Evolutionary conservation across 495 filamentous ascomycete genomes (phyloP).

Genomic region (Aspergillus baeticus): DNA sequence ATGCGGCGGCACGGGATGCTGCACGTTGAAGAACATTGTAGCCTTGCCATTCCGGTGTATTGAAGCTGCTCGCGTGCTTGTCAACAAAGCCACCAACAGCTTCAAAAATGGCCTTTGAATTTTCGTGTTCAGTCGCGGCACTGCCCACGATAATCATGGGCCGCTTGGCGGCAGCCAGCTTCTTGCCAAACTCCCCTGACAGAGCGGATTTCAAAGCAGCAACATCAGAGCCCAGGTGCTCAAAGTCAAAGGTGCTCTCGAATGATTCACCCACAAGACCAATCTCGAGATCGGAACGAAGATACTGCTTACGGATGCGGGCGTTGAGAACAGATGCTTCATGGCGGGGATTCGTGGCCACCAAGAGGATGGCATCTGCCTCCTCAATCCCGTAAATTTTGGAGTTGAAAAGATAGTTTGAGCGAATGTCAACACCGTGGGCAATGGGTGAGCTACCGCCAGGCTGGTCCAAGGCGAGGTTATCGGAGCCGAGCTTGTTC

Average conservation of each 20-base stretch:
- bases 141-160: slow-evolving; percentile 97
- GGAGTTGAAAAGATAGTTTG: slow-evolving; percentile 96
- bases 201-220: slow-evolving; percentile 79
- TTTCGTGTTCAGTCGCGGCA: slow-evolving; percentile 81
- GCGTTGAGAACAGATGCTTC: slow-evolving; percentile 95
- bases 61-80: slow-evolving; percentile 85
- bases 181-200: slow-evolving; percentile 85
- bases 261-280: slow-evolving; percentile 90
- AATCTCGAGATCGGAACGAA: slow-evolving; percentile 90
- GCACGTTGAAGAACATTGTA: slow-evolving; percentile 94
- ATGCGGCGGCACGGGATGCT: slow-evolving; percentile 87
- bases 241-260: slow-evolving; percentile 88
- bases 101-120: slow-evolving; percentile 91
- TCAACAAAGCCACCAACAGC: slow-evolving; percentile 84
- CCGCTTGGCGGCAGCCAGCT: slow-evolving; percentile 79
- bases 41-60: slow-evolving; percentile 89
- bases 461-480: slow-evolving; percentile 88
- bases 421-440: slow-evolving; percentile 90
- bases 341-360: slow-evolving; percentile 91
- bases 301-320: slow-evolving; percentile 95
- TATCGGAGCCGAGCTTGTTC: slow-evolving; percentile 94
- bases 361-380: slow-evolving; percentile 85
- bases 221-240: slow-evolving; percentile 79
- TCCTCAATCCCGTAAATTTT: slow-evolving; percentile 91
- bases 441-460: slow-evolving; percentile 78